Conservation (phyloP, 805 yeast species). For the Candida patagonica region DNA sequence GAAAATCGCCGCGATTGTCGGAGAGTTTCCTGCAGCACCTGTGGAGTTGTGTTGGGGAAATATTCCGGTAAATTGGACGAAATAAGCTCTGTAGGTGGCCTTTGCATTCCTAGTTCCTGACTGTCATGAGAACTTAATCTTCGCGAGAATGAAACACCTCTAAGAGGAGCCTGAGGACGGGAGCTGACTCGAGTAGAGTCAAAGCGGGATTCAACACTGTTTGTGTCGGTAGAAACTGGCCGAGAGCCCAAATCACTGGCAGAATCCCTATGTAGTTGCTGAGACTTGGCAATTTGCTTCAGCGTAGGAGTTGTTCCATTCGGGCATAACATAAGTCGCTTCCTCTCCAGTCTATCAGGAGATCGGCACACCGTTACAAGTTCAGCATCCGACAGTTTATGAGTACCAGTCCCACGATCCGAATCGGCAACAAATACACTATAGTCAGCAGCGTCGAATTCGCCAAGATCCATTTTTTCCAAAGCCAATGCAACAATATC, state of each 20-base stretch:
- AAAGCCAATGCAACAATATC: constrained; percentile 64
- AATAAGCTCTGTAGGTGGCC: constrained; percentile 90
- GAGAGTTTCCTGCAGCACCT: constrained; percentile 67
- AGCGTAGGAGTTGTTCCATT: constrained; percentile 48
- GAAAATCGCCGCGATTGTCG: constrained; percentile 78
- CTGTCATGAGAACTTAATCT: not conserved
- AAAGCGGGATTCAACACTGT: not conserved
- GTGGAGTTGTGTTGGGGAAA: constrained; percentile 74
- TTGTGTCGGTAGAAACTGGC: not conserved
- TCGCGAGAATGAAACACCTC: constrained; percentile 8
- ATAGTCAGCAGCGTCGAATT: constrained; percentile 20
- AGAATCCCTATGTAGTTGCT: constrained; percentile 17
- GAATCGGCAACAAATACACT: constrained; percentile 47
- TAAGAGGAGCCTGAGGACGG: not conserved
- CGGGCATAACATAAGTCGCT: constrained; percentile 60
- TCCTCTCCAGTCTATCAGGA: constrained; percentile 57
- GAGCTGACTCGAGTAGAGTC: not conserved
- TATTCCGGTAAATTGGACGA: constrained; percentile 83
- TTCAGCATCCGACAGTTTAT: constrained; percentile 65
- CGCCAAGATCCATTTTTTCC: constrained; percentile 33
- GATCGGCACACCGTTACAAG: constrained; percentile 77
- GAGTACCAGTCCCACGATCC: constrained; percentile 37
- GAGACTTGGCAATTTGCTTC: constrained; percentile 23
- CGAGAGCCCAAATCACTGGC: not conserved
- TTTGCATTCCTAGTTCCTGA: constrained; percentile 32